These are phyloP conservation scores for Trametes cubensis DNA, from an alignment of 768 basidiomycete species.

Conservation along the genomic window DNA sequence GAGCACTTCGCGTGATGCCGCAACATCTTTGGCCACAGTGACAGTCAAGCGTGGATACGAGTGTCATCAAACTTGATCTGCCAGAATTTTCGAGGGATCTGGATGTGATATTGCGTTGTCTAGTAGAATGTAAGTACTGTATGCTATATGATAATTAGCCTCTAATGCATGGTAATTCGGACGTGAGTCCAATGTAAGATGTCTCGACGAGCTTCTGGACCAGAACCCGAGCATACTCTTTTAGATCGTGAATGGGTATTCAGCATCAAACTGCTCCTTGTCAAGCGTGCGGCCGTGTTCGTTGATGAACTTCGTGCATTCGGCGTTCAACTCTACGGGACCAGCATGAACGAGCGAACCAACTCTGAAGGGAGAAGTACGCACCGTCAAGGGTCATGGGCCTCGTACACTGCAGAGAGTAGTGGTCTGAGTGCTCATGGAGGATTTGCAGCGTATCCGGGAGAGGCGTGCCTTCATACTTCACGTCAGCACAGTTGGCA, in stretches of 20 bases:
- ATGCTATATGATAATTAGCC: too few relatives aligned
- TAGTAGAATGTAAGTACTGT: too few relatives aligned
- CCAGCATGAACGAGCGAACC: background rate
- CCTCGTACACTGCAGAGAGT: slow-evolving; percentile 8
- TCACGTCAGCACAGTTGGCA: background rate
- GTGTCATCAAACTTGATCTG: too few relatives aligned
- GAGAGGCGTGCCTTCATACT: background rate
- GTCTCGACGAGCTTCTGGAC: too few relatives aligned
- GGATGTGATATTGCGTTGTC: too few relatives aligned
- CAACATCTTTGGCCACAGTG: too few relatives aligned
- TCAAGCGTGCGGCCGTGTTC: slow-evolving; percentile 8
- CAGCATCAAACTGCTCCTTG: slow-evolving; percentile 9
- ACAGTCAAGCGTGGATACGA: too few relatives aligned
- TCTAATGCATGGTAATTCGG: too few relatives aligned
- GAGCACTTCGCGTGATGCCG: too few relatives aligned
- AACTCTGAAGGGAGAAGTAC: background rate
- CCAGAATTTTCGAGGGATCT: too few relatives aligned
- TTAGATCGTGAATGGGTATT: slow-evolving; percentile 8
- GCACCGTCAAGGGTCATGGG: slow-evolving; percentile 7
- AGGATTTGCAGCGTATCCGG: slow-evolving; percentile 5
- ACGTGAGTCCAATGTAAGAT: too few relatives aligned
- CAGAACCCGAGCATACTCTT: too few relatives aligned
- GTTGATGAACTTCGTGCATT: slow-evolving; percentile 8
- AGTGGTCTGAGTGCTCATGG: slow-evolving; percentile 10
- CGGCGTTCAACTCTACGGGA: background rate